Percentiles rank a stretch among this genome's conserved stretches.
These are phyloP conservation scores for Pisolithus sp. DNA, from an alignment of 768 basidiomycete genomes.

Conservation along the genomic window DNA sequence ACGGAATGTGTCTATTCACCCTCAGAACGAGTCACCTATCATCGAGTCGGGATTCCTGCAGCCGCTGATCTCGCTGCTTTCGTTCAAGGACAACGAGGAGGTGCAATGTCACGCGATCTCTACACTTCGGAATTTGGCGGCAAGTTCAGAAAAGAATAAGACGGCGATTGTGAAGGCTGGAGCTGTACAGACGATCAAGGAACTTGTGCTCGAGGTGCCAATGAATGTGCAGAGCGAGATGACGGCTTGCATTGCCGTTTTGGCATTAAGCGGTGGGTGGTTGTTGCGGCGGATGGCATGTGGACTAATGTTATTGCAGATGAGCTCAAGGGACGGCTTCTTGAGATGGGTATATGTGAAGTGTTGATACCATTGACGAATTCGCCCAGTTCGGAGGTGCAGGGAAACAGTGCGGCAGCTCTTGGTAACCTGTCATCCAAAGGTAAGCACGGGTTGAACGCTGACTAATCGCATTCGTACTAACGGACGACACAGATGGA, in stretches of 20 bases:
- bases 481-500: conserved; percentile 46
- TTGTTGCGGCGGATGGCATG: neutral
- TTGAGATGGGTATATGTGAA: conserved; percentile 98
- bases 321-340: conserved; percentile 90
- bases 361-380: conserved; percentile 95
- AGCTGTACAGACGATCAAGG: conserved; percentile 94
- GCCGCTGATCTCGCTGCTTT: conserved; percentile 90
- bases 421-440: conserved; percentile 97
- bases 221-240: conserved; percentile 98
- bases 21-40: conserved; percentile 97
- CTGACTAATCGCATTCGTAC: neutral
- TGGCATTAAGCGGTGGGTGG: conserved; percentile 84
- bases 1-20: conserved; percentile 98
- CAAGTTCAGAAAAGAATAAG: conserved; percentile 97
- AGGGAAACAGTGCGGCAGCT: conserved; percentile 97
- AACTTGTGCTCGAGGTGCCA: conserved; percentile 90
- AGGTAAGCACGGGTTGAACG: conserved; percentile 39
- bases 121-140: conserved; percentile 92
- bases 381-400: conserved; percentile 94
- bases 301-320: conserved; percentile 43
- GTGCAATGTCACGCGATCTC: conserved; percentile 99
- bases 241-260: conserved; percentile 97
- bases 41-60: conserved; percentile 97
- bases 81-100: conserved; percentile 99
- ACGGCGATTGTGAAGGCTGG: conserved; percentile 96